Base-by-base conservation (phyloP, 805 yeast species). In the Brettanomyces sp. region DNA sequence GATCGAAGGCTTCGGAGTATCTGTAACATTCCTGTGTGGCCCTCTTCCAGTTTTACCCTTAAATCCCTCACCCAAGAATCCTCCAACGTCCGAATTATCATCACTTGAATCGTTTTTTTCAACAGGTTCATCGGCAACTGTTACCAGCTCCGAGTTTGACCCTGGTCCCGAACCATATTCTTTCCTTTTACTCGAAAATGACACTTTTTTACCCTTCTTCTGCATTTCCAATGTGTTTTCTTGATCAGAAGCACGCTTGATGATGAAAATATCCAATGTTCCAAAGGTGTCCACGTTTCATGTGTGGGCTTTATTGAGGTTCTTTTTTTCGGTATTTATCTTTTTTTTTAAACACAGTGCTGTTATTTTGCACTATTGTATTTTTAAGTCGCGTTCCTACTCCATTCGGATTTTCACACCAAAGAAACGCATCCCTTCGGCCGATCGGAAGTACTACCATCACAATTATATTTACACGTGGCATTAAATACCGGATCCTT, bases 161-260 rank as follows among this genome's bases (percentile, higher is more conserved):
- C 38, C 38, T n/a, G 38, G 38, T 18, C 41, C 43, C 14, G 38
- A 9, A 5, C 21, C 14, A 23, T 41, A 41, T 30, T 41, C 37
- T 18, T 41, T 33, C 25, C 36, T 14, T 34, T 25, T n/a, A 35
- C 33, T 41, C 2, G 43, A 41, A 30, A 41, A 41, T 7, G 43
- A 41, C 36, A 41, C 43, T 28, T 30, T 41, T 41, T 41, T 41
- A 23, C 37, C 42, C 33, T 24, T 30, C 42, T 28, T 30, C 21
- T 18, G 25, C 33, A 23, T 18, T 30, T 24, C 18, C 7, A n/a
- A n/a, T 11, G 3, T n/a, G n/a, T 40, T 3, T 9, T 5, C 13
- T 36, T 13, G 13, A 6, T 9, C 32, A 9, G 7, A 7, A 28
- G 11, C 32, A 9, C 32, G 7, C 2, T 28, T 28, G 3, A 9